Base-by-base conservation (phyloP, 176 grass and related monocot genomes). In the Rhynchospora breviuscula region DNA sequence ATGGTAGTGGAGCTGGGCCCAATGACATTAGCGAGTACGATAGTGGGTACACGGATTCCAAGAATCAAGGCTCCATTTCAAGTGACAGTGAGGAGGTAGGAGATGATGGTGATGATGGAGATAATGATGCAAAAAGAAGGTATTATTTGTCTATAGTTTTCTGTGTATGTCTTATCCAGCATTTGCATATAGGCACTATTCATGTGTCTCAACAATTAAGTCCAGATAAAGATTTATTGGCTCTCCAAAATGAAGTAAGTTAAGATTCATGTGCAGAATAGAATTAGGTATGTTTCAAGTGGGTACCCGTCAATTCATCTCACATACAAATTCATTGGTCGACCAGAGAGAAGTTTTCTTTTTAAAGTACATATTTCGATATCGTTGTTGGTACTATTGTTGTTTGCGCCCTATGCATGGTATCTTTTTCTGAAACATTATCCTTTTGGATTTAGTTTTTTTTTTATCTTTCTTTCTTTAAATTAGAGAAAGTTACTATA, bases 71-170 rank as follows among this genome's bases (percentile, higher is more conserved):
- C 78, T 95, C 89, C 57, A 83, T 88, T 83, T 90, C 92, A 56
- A 93, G 89, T 82, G 96, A 95, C 2, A 86, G 88, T 43, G 96
- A 99, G 80, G 96, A 95, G 85, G 84, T 89, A 77, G 93, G 49
- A 56, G 73, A 87, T 78, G 91, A 88, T 86, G 82, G 8, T 35
- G 89, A 94, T 87, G 63, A 83, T 48, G 85, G 68, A 51, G 82
- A 83, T 56, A 72, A 73, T 85, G 74, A 93, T 26, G 83, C 46
- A 85, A 98, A 92, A 88, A 87, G 72, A 90, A 93, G 88, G 96
- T 79, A 86, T 54, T 77, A 35, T 6, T 65, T 44, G 56, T 81
- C 12, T 51, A 19, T 82, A 46, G 0, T 5, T 49, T 48, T 74
- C 25, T 52, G 19, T 73, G 59, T 61, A 60, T 80, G 8, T 62